Evolutionary conservation across 306 rosid genomes (phyloP).

Genomic region (Trifolium dubium): DNA sequence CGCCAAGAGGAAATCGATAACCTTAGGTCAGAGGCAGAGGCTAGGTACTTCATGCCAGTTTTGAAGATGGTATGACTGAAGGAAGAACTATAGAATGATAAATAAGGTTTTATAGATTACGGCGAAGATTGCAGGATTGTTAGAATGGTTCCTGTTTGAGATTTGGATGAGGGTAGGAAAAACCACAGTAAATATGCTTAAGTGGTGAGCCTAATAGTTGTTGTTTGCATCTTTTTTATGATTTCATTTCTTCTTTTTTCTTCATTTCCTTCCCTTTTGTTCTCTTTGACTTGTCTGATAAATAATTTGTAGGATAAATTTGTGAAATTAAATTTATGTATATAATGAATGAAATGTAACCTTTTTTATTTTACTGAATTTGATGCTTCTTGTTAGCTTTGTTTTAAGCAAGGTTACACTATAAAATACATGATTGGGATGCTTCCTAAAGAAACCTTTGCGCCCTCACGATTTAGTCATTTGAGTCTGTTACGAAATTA

Average conservation of each 20-base stretch:
- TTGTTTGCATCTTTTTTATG: slow-evolving; percentile 62
- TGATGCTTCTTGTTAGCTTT: background rate
- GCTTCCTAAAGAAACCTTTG: too few relatives aligned
- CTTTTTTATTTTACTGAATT: background rate
- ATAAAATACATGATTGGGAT: background rate
- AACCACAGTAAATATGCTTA: slow-evolving; percentile 68
- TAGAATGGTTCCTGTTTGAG: slow-evolving; percentile 53
- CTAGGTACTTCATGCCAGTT: slow-evolving; percentile 99
- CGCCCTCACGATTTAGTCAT: too few relatives aligned
- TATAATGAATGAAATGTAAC: slow-evolving; percentile 41
- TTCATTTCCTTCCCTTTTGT: slow-evolving; percentile 4
- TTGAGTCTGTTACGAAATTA: too few relatives aligned
- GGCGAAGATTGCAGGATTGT: slow-evolving; percentile 53
- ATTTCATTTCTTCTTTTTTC: slow-evolving; percentile 36
- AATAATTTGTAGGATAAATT: slow-evolving; percentile 73
- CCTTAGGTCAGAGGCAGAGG: slow-evolving; percentile 89
- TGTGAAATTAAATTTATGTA: slow-evolving; percentile 58
- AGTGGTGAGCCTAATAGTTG: slow-evolving; percentile 59
- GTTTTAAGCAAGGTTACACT: background rate
- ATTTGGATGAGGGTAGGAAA: slow-evolving; percentile 50
- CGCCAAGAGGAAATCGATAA: slow-evolving; percentile 64
- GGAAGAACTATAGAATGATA: slow-evolving; percentile 43
- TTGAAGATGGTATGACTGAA: slow-evolving; percentile 70
- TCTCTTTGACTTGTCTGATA: slow-evolving; percentile 65
- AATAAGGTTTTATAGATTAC: slow-evolving; percentile 54